Percentiles rank a stretch among this genome's conserved stretches.
phyloP scores from a whole-genome alignment of 331 rosid genomes.

The Ulmus americana region DNA sequence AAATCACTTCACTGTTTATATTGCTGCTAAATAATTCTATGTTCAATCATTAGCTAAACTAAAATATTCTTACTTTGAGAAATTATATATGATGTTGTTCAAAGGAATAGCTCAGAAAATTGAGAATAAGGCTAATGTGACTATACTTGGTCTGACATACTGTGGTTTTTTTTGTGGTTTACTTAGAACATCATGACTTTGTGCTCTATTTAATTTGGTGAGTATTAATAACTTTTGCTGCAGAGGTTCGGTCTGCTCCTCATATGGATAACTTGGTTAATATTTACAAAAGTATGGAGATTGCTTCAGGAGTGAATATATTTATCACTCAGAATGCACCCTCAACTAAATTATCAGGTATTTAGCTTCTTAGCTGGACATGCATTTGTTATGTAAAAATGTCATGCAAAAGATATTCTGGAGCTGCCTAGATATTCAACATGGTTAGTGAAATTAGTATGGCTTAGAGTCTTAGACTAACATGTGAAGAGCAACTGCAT shows the following conservation, averaged over 20 bases:
- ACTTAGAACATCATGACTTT: background rate
- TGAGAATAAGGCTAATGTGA: background rate
- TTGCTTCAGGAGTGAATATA: constrained; percentile 59
- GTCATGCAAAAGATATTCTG: background rate
- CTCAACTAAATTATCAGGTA: constrained; percentile 49
- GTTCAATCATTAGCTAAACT: no score
- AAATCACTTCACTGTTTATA: no score
- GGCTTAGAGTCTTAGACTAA: background rate
- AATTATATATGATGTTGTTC: no score
- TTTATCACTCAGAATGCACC: constrained; percentile 60
- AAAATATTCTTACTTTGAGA: no score
- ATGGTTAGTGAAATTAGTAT: background rate
- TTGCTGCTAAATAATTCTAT: no score
- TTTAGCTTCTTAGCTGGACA: constrained; percentile 6
- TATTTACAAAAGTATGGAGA: constrained; percentile 85
- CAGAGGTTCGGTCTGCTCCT: constrained; percentile 87
- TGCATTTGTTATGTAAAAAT: background rate
- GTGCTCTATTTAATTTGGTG: constrained; percentile 3
- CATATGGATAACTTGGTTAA: constrained; percentile 80
- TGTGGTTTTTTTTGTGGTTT: constrained; percentile 4
- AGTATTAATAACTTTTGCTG: background rate
- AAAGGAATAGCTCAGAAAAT: background rate
- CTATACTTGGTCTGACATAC: background rate
- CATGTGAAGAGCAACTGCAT: background rate
- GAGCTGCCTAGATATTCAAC: background rate